Conservation (phyloP, 2,329 filamentous ascomycete species). For the Nigrospora sphaerica region DNA sequence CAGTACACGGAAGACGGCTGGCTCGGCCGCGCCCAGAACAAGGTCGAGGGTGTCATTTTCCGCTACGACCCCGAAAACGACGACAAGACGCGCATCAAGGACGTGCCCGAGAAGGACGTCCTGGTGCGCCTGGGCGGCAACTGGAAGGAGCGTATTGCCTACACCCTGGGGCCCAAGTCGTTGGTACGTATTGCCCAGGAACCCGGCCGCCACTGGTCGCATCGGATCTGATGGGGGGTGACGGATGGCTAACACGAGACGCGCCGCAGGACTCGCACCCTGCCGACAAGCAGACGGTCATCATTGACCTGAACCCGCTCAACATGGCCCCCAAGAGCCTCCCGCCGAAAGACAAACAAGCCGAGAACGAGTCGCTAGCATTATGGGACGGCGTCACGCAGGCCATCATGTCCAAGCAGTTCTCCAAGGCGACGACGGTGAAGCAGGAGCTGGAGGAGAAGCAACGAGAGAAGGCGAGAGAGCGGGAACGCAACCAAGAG, state of each 20-base stretch:
- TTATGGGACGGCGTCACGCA: constrained; percentile 86
- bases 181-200: constrained; percentile 42
- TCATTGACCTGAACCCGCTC: constrained; percentile 85
- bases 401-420: constrained; percentile 79
- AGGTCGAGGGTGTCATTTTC: constrained; percentile 85
- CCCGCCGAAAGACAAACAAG: constrained; percentile 70
- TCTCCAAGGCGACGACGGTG: constrained; percentile 70
- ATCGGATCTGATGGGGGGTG: not conserved
- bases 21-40: constrained; percentile 86
- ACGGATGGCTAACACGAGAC: not conserved
- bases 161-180: constrained; percentile 52
- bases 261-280: constrained; percentile 35
- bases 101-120: constrained; percentile 79
- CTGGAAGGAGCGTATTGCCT: constrained; percentile 69
- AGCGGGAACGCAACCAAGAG: constrained; percentile 62
- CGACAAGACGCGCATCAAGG: constrained; percentile 69
- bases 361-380: constrained; percentile 80
- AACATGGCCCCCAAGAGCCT: constrained; percentile 70
- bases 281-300: constrained; percentile 57
- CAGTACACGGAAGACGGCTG: constrained; percentile 93
- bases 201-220: not conserved
- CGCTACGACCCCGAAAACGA: constrained; percentile 84
- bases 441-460: constrained; percentile 90
- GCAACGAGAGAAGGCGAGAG: constrained; percentile 77
- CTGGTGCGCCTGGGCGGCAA: constrained; percentile 75